Conservation (phyloP, 108 stramenopile species). For the Nitzschia sp. region DNA sequence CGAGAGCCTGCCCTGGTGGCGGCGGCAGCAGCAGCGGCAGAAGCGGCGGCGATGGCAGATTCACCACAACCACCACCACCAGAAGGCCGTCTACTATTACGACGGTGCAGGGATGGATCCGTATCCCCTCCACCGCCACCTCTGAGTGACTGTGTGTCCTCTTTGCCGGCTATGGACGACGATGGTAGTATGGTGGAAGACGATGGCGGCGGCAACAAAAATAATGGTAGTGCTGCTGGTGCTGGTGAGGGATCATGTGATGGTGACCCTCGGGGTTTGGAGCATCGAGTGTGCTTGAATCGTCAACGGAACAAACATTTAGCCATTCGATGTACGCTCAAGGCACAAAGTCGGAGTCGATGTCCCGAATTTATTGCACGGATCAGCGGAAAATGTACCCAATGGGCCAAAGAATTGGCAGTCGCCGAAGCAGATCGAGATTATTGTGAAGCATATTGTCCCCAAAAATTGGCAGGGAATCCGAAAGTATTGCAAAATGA, state of each 20-base stretch:
- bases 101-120: background rate
- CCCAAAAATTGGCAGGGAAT: background rate
- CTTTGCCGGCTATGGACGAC: background rate
- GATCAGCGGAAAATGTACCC: constrained; percentile 21
- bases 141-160: background rate
- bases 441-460: constrained; percentile 22
- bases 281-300: constrained; percentile 37
- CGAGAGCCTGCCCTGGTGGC: background rate
- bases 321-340: constrained; percentile 27
- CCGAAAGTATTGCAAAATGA: constrained; percentile 4
- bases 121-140: background rate
- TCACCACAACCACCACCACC: too few species aligned
- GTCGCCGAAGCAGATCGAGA: constrained; percentile 8
- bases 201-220: background rate
- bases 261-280: constrained; percentile 26
- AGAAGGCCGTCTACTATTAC: background rate
- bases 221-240: background rate
- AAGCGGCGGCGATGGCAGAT: background rate
- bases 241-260: background rate
- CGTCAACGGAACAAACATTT: constrained; percentile 38
- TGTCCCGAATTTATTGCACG: constrained; percentile 35
- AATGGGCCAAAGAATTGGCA: constrained; percentile 33
- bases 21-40: background rate
- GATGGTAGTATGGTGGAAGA: background rate
- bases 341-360: constrained; percentile 25